Evolutionary conservation across 352 stramenopile genomes (phyloP).

Genomic region (Globisporangium splendens): DNA sequence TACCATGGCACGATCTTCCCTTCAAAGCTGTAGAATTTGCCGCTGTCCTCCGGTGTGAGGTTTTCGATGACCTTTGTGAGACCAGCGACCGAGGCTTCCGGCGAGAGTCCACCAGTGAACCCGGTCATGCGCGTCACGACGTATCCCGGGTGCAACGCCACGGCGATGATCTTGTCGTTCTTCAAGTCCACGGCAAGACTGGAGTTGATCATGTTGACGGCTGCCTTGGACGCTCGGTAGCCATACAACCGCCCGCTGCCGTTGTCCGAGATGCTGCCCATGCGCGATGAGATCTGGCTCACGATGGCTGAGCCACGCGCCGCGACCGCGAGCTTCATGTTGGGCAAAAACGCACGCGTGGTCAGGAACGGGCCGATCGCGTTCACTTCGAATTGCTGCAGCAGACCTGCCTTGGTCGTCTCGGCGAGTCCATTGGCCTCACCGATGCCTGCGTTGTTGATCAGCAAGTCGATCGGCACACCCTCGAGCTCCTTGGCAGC

Average conservation of each 20-base stretch:
- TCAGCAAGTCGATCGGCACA: constrained; percentile 29
- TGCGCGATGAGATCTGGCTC: constrained; percentile 19
- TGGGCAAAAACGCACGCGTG: constrained; percentile 20
- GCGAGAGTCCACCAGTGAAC: constrained; percentile 11
- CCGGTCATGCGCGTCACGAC: constrained; percentile 35
- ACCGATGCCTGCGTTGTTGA: constrained; percentile 36
- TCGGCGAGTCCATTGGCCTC: not conserved
- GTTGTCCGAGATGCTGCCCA: constrained; percentile 18
- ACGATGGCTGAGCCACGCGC: constrained; percentile 13
- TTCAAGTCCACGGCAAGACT: constrained; percentile 20
- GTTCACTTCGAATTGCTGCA: constrained; percentile 40
- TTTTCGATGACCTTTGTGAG: not conserved
- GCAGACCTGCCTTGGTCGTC: constrained; percentile 15
- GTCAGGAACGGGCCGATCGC: constrained; percentile 27
- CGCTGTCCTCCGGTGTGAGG: constrained; percentile 23
- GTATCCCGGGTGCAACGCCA: constrained; percentile 34
- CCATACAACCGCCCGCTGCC: constrained; percentile 24
- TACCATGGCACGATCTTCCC: constrained; percentile 2
- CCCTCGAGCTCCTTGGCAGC: constrained; percentile 14
- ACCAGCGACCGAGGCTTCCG: constrained; percentile 1
- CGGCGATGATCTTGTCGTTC: constrained; percentile 18
- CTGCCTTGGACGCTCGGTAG: constrained; percentile 42
- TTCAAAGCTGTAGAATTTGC: constrained; percentile 1
- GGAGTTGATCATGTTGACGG: constrained; percentile 33
- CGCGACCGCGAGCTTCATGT: constrained; percentile 13